Evolutionary conservation across 1,284 basidiomycete species (phyloP), one percentile per base, ranked within the genome.

Genomic region (Abortiporus biennis): DNA sequence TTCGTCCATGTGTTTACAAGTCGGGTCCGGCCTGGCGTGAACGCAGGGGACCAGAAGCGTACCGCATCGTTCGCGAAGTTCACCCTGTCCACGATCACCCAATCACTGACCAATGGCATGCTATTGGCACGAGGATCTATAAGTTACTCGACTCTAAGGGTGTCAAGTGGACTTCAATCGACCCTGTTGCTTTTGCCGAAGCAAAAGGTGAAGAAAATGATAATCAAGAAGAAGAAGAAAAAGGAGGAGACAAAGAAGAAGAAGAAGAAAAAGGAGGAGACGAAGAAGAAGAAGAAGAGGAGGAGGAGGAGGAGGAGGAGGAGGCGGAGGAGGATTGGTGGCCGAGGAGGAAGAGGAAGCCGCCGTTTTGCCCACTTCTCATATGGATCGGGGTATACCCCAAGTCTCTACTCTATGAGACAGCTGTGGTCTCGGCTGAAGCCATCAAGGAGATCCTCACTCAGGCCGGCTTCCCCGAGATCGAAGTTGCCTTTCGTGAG

Each of bases 1-100:
- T n/a, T 29, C n/a, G n/a, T n/a, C 27, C n/a, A 29, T 64, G 55
- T 38, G 45, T 65, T 45, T 64, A 52, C 49, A 57, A 60, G 40
- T 25, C 43, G 22, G 46, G 45, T 20, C 30, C 38, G 30, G 31
- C 11, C 8, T 45, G 43, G 38, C 43, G 17, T 19, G 16, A 8
- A 22, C 22, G 21, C 20, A 30, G 31, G 23, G 33, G 46, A 19
- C 46, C 36, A 20, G n/a, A 56, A 38, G 46, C 55, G 12, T 52
- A 58, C 46, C 24, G 54, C 24, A 53, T 62, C 51, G 23, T 50
- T 19, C 50, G 57, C 32, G 62, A 59, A 45, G 49, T 56, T 31
- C 62, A 61, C 40, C 55, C 57, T 1, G 51, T 64, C 40, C 51
- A 60, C 55, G 36, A 40, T 38, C 59, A 60, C 44, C 15, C 47